Evolutionary conservation across 2,329 filamentous ascomycete genomes (phyloP).

Genomic region (Neospermospora avenae): DNA sequence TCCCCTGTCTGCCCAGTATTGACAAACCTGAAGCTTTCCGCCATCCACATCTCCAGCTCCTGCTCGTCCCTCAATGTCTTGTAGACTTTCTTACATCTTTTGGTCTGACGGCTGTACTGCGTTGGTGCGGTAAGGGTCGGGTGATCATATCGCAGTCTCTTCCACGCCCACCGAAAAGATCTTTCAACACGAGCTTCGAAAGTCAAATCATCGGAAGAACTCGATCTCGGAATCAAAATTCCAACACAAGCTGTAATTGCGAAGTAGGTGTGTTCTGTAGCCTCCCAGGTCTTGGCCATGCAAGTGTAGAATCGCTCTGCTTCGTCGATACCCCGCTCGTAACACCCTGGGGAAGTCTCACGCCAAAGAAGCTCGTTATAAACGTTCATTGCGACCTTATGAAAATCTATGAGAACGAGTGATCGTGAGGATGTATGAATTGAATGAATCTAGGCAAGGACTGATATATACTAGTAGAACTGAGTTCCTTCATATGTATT

Average conservation of each 20-base stretch:
- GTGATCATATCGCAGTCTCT: constrained; percentile 34
- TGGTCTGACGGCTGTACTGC: constrained; percentile 16
- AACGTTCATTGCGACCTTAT: neutral
- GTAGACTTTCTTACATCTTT: constrained; percentile 35
- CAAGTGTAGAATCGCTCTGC: constrained; percentile 41
- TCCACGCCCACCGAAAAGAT: constrained; percentile 37
- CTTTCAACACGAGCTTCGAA: constrained; percentile 26
- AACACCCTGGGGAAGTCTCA: constrained; percentile 30
- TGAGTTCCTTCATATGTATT: neutral
- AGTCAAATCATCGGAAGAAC: neutral
- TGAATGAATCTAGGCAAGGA: neutral
- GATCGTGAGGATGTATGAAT: neutral
- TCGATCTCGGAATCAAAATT: constrained; percentile 18
- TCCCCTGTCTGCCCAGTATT: constrained; percentile 27
- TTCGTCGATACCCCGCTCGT: constrained; percentile 41
- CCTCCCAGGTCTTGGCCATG: constrained; percentile 36
- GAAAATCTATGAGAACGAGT: no score
- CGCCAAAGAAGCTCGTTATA: constrained; percentile 26
- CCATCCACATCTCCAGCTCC: constrained; percentile 31
- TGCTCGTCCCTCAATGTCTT: constrained; percentile 9
- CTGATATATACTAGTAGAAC: no score
- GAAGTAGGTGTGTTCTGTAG: constrained; percentile 41
- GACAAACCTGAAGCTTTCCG: constrained; percentile 33
- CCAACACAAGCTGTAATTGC: constrained; percentile 41
- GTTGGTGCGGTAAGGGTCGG: constrained; percentile 37